Evolutionary conservation across 2,329 filamentous ascomycete genomes (phyloP).

Genomic region (Xylaria sp.): DNA sequence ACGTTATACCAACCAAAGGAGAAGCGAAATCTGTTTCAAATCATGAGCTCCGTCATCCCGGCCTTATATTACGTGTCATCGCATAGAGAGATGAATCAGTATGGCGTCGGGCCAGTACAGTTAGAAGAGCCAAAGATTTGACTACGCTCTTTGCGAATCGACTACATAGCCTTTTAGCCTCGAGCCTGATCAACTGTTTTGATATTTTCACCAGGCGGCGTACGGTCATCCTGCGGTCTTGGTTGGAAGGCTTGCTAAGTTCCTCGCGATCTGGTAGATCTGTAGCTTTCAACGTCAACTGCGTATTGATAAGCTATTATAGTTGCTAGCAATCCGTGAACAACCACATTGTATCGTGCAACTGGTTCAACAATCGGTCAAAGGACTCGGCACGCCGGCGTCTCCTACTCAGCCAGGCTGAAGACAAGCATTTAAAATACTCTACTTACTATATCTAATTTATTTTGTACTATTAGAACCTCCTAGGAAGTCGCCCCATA

Average conservation of each 20-base stretch:
- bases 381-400: neutral
- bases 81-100: neutral
- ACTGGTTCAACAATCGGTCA: neutral
- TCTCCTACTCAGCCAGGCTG: neutral
- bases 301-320: neutral
- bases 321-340: neutral
- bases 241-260: no score
- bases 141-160: neutral
- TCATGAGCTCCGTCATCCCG: no score
- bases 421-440: neutral
- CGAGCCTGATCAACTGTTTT: no score
- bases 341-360: neutral
- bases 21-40: neutral
- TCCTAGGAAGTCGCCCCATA: no score
- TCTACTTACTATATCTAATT: neutral
- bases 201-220: no score
- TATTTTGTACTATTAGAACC: no score
- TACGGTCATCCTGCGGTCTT: no score
- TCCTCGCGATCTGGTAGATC: no score
- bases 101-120: neutral
- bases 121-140: neutral
- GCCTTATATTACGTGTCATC: neutral
- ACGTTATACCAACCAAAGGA: constrained; percentile 27
- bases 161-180: no score
- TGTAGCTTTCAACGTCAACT: neutral